These are phyloP conservation scores for Gossypium herbaceum DNA, from an alignment of 345 rosid species.

Conservation along the genomic window DNA sequence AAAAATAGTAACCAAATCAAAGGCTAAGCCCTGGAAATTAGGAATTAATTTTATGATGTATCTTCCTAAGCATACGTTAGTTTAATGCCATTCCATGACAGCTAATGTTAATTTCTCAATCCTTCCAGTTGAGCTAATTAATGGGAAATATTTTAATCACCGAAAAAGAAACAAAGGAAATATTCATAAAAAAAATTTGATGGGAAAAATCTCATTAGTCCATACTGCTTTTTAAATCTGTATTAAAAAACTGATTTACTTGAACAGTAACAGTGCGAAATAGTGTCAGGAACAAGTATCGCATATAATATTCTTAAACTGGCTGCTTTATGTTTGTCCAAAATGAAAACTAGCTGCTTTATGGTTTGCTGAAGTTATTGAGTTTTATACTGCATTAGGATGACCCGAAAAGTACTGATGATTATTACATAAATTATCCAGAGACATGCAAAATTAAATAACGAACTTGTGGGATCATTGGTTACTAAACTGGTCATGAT, in stretches of 20 bases:
- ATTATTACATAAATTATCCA: too few species aligned
- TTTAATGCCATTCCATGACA: not conserved
- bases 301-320: not conserved
- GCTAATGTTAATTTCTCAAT: not conserved
- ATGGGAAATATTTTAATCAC: not conserved
- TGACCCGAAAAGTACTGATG: not conserved
- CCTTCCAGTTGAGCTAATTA: not conserved
- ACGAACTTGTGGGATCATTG: too few species aligned
- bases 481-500: too few species aligned
- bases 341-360: not conserved
- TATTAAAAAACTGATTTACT: not conserved
- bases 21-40: too few species aligned
- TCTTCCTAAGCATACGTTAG: too few species aligned
- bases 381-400: not conserved
- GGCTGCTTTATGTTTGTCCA: too few species aligned
- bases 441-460: too few species aligned
- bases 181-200: too few species aligned
- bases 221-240: not conserved
- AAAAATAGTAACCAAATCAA: too few species aligned
- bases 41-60: too few species aligned
- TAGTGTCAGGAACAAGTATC: not conserved
- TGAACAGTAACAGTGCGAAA: not conserved
- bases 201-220: not conserved
- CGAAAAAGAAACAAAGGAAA: not conserved
- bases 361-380: not conserved